phyloP scores from a whole-genome alignment of 169 alveolate genomes.

The Eimeria necatrix region DNA sequence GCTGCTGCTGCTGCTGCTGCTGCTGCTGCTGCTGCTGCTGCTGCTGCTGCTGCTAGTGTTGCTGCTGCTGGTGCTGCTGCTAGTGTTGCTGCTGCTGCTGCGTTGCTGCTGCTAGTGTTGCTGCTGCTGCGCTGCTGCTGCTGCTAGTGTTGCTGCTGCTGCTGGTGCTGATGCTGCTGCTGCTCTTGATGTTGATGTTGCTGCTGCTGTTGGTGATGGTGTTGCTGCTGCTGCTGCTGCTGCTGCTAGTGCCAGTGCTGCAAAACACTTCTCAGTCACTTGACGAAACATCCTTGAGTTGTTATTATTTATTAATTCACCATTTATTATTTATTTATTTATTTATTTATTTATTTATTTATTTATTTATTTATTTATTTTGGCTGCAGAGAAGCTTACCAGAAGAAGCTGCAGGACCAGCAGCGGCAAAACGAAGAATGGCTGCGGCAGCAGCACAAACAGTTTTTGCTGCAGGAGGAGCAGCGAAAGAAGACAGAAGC shows the following conservation, averaged over 20 bases:
- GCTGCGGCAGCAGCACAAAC: conserved; percentile 95
- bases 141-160: not conserved
- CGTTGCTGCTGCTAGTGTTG: not conserved
- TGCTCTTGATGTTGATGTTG: not conserved
- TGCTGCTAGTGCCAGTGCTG: too few species aligned
- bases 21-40: not conserved
- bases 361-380: too few species aligned
- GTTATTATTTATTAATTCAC: not conserved
- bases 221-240: not conserved
- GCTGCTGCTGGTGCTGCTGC: not conserved
- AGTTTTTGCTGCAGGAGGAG: conserved; percentile 94
- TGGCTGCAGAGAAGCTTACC: conserved; percentile 90
- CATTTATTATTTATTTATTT: too few species aligned
- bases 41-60: not conserved
- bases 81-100: not conserved
- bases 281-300: not conserved
- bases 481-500: conserved; percentile 90
- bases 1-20: not conserved
- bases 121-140: not conserved
- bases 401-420: conserved; percentile 95
- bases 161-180: not conserved
- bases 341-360: not conserved
- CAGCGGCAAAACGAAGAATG: conserved; percentile 95
- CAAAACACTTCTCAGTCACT: too few species aligned
- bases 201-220: not conserved